Base-by-base conservation (phyloP, 179 eudicot genomes). In the Actinidia chinensis region DNA sequence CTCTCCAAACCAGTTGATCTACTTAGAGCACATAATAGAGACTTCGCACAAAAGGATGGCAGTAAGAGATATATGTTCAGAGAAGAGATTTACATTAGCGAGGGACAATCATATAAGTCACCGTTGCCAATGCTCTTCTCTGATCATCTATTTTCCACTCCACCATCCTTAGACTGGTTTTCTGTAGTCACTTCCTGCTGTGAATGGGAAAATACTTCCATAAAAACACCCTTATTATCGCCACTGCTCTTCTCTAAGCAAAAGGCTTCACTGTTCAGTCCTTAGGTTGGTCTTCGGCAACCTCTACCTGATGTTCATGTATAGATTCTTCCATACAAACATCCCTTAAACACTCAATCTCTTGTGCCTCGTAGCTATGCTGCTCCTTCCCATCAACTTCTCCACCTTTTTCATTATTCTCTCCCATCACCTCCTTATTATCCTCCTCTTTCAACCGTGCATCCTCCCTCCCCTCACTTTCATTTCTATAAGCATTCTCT, bases 401-500 rank as follows among this genome's bases (percentile, higher is more conserved):
- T 56, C 76, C 82, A 54, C 74, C 84, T 0, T 74, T 80, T 50
- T 78, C 85, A 71, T 81, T 75, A 18, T 82, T 85, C 72, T 79
- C 86, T 78, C 73, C 91, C 58, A 86, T 82, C 69, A 85, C 81
- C 80, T 90, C 93, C 73, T 86, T 91, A 73, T 88, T 84, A 52
- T 86, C 83, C 60, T 79, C 88, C 51, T 77, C 87, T 54, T 63
- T 58, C 2, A 85, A 80, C 8, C 74, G 85, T 8, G 70, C 58
- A 52, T 80, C 75, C 51, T 87, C 85, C 15, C 86, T 84, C 61
- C 90, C 90, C 59, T 83, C 98, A 73, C 93, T 90, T 25, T 84
- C 91, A 78, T 90, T 93, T 69, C 85, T 97, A 52, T 97, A 91
- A 14, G 87, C 90, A 83, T 91, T 91, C 71, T 93, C 98, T 67